Base-by-base conservation (phyloP, 2,329 filamentous ascomycete genomes). In the Phyllosticta citrichinensis region DNA sequence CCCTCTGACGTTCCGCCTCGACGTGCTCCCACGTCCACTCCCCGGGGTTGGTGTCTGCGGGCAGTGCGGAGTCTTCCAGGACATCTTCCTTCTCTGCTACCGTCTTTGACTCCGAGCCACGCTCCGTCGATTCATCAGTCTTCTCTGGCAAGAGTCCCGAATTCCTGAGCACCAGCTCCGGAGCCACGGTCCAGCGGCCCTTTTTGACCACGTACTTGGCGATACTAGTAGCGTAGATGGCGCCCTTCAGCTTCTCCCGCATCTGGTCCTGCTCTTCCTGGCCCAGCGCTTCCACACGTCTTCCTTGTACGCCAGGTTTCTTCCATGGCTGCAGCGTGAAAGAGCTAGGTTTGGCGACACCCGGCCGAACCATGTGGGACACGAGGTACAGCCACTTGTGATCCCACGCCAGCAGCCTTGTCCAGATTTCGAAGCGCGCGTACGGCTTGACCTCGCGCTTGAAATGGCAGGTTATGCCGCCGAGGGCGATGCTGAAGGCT, bases 171-270 rank as follows among this genome's bases (percentile, higher is more conserved):
- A 93, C 79, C 55, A 88, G 80, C 66, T 91, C 87, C 0, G 94
- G 92, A 65, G 92, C 85, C 3, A 97, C 84, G 0, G 93, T 97
- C 68, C 94, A 79, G 24, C 93, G 80, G 1, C 78, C 79, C 63
- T 76, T 76, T 68, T 81, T 81, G 62, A 79, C 75, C 2, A 80
- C 79, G 63, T 81, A 81, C 56, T 78, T 74, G 1, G 79, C 75
- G 40, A 81, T 70, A 8, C 74, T 77, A n/a, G 76, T 79, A 9
- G 78, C 78, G 64, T 74, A 80, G n/a, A 81, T 72, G 11, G 76
- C 72, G 51, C 74, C 73, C 62, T 72, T 72, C 24, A 79, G 63
- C 19, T 56, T 53, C 57, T 67, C 67, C 8, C 56, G 27, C 52
- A 56, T 50, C 27, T 68, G 62, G 56, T 67, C 68, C 27, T 66